Evolutionary conservation across 345 rosid species (phyloP), one percentile per base, ranked within the genome.

Genomic region (Rhizophora mangle): DNA sequence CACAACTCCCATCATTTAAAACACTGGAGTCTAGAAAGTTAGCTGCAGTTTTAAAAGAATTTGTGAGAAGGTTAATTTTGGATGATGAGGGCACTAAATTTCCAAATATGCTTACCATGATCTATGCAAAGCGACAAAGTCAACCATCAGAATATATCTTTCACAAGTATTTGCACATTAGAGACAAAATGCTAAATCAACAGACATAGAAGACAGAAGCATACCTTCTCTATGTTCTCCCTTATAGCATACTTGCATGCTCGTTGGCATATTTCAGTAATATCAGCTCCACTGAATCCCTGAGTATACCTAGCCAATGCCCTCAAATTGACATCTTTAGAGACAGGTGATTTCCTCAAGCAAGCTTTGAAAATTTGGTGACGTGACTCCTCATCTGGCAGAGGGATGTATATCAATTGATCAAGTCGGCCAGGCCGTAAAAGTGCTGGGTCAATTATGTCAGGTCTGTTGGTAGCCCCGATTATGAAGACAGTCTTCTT

Each of bases 211-310:
- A 47, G 46, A 59, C 20, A 16, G 56, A 54, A 58, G 56, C 51
- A 20, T 69, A 87, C 92, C 89, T 88, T 80, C 74, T 88, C 90
- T 30, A 88, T 88, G 78, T 88, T 77, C 67, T 86, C 93, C 69
- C 90, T 78, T 61, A 88, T 86, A 46, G 90, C 93, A 61, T 84
- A 88, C 79, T 88, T 88, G 83, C 82, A 78, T 34, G 90, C 82
- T 39, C 86, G 83, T 76, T 88, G 90, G 75, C 84, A 86, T 67
- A 88, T 86, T 81, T 88, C 88, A 0, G 93, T 85, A 54, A 85
- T 85, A 67, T 85, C 90, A 6, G 90, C 93, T 15, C 89, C 90
- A 31, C 88, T 83, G 69, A 88, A 88, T 54, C 90, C 90, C 69
- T 82, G 87, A 15, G 88, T 84, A 65, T 83, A 86, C 43, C 72